phyloP scores from a whole-genome alignment of 768 basidiomycete species.

The Lactarius hengduanensis region DNA sequence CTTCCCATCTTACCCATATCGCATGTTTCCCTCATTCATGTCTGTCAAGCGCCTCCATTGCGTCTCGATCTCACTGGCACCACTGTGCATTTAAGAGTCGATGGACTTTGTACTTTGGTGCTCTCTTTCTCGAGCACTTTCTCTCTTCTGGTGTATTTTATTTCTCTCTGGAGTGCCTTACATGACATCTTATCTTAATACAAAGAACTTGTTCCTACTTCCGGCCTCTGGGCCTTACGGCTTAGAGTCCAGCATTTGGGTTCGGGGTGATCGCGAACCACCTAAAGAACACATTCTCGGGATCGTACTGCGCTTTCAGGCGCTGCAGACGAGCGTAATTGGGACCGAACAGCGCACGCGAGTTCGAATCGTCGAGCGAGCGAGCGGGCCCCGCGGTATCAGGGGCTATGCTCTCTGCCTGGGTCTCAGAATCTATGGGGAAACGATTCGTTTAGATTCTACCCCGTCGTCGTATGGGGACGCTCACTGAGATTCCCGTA shows the following conservation, averaged over 20 bases:
- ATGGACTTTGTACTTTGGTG: no score
- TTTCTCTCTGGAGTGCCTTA: no score
- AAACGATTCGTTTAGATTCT: neutral
- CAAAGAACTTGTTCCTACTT: no score
- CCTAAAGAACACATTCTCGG: constrained; percentile 36
- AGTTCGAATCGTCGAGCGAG: constrained; percentile 18
- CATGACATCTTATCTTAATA: no score
- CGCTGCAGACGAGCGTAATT: constrained; percentile 41
- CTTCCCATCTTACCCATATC: no score
- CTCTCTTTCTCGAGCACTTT: no score
- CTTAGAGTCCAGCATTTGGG: neutral
- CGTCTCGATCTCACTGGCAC: no score
- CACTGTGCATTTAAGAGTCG: no score
- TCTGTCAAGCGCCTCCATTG: no score
- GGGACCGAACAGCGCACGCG: constrained; percentile 36
- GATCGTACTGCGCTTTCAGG: constrained; percentile 40
- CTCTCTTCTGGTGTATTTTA: no score
- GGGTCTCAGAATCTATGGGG: constrained; percentile 10
- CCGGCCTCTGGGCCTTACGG: neutral
- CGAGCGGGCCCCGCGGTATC: constrained; percentile 30
- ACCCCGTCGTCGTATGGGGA: neutral
- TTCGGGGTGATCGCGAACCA: constrained; percentile 37
- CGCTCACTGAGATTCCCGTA: constrained; percentile 28
- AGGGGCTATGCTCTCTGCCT: constrained; percentile 23
- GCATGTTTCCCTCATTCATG: no score